Evolutionary conservation across 1,139 yeast species (phyloP), one percentile per base, ranked within the genome.

Genomic region (Pneumocystis carinii): DNA sequence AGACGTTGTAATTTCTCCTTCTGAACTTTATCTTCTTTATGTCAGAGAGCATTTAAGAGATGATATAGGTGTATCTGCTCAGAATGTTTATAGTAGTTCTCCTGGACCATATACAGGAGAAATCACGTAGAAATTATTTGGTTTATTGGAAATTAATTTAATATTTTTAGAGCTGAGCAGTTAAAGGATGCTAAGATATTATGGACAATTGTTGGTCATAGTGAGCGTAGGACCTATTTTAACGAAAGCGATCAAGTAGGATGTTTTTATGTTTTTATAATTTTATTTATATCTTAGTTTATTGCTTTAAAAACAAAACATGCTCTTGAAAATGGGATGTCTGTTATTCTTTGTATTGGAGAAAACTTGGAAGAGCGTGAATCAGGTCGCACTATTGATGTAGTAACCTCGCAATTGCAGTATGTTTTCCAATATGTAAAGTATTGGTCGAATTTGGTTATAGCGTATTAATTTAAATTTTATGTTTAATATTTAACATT

Each of bases 91-190:
- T 78, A 78, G 80, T 76, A 88, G 89, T 83, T 84, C 84, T 68
- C 82, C 90, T 66, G 98, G 99, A 79, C 98, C 99, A 67, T 92
- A 75, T 87, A 92, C 98, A 69, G 99, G 99, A 76, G 99, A 94
- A 80, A 84, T 87, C 74, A 85, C 95, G 64, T 66, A 65, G 15
- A 64, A 62, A 59, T 17, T 53, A 15, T n/a, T 35, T 36, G 35
- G 17, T 8, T 58, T 59, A 15, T 32, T 36, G 6, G 6, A 60
- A 37, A 15, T 39, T 29, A 12, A n/a, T 59, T 42, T n/a, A 10
- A 27, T 59, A 17, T 35, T 32, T 37, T n/a, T 41, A 63, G 68
- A 53, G 92, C 94, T 66, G 83, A 81, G 67, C 90, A 90, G 79
- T 77, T 92, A 75, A 85, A 87, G 80, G 99, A 92, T 75, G 82